Evolutionary conservation across 2,329 filamentous ascomycete genomes (phyloP), one percentile per base, ranked within the genome.

Genomic region (Sporothrix inflata): DNA sequence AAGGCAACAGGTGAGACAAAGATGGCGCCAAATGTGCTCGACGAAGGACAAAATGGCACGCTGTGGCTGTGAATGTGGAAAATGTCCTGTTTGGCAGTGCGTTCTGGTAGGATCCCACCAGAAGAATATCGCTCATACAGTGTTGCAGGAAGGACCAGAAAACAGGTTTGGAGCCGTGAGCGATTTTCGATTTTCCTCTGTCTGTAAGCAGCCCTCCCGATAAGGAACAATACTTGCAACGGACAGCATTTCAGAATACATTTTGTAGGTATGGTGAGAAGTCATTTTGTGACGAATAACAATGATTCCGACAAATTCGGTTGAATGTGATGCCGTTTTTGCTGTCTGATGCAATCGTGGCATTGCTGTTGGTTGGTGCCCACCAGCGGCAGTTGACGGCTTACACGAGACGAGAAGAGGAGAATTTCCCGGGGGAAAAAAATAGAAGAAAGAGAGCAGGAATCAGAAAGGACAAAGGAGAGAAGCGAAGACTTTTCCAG

Each of bases 241-340:
- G 6, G 27, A 3, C 42, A 34, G 63, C 63, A n/a, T 2, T 49
- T n/a, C 8, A 9, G 16, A 11, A 66, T 49, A 7, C 40, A 49
- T 66, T 63, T 45, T 38, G 24, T 21, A 66, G 9, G 63, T 66
- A 66, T 30, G 24, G 24, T 30, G 40, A 14, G 3, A 0, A 2
- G 3, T 1, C 19, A n/a, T 66, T 12, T 34, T 12, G 63, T 66
- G 63, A 66, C 42, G 5, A 34, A 34, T n/a, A 12, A 12, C 1
- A 30, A 47, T 66, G 63, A 66, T 19, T 7, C 14, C 42, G 24
- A 65, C 40, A 65, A 45, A 65, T 65, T 65, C 61, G 61, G 60
- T 14, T n/a, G 34, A 42, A 42, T 24, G 8, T 1, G 21, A 5
- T 14, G n/a, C 61, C 21, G 61, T 7, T 47, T 16, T n/a, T 14